phyloP scores from a whole-genome alignment of 352 stramenopile genomes.

The Phytophthora podocarpi region DNA sequence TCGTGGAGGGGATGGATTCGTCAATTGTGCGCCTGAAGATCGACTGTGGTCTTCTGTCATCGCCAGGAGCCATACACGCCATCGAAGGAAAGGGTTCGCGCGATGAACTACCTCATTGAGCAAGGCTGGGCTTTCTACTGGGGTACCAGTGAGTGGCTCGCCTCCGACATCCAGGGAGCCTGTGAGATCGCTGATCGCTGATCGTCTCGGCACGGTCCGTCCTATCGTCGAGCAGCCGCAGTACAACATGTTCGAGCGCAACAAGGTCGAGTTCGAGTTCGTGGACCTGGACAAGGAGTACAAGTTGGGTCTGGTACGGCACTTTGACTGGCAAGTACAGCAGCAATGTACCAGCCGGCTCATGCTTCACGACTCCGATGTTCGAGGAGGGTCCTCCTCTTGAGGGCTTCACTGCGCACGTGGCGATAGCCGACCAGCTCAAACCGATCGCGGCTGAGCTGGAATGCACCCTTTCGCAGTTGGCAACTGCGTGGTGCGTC shows the following conservation, averaged over 20 bases:
- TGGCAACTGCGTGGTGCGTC: constrained; percentile 56
- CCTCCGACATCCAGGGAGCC: neutral
- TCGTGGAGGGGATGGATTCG: constrained; percentile 62
- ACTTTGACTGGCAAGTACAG: constrained; percentile 3
- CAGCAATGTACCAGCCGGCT: neutral
- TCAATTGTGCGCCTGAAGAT: constrained; percentile 44
- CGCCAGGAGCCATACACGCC: constrained; percentile 54
- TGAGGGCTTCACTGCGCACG: constrained; percentile 11
- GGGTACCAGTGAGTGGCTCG: constrained; percentile 4
- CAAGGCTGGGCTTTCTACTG: constrained; percentile 32
- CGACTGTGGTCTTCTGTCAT: constrained; percentile 68
- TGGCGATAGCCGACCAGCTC: constrained; percentile 31
- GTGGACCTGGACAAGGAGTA: constrained; percentile 40
- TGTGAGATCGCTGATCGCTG: constrained; percentile 37
- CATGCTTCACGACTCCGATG: neutral
- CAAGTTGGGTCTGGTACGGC: too few relatives aligned
- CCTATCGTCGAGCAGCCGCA: constrained; percentile 43
- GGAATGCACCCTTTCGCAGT: constrained; percentile 8
- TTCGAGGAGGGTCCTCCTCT: neutral
- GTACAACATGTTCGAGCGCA: constrained; percentile 43
- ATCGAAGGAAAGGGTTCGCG: constrained; percentile 61
- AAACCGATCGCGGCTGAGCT: constrained; percentile 46
- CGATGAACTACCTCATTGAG: constrained; percentile 66
- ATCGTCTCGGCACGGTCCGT: constrained; percentile 33
- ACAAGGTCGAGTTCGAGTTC: constrained; percentile 11